Evolutionary conservation across 139 green algal genomes (phyloP).

Genomic region (Monoraphidium neglectum): DNA sequence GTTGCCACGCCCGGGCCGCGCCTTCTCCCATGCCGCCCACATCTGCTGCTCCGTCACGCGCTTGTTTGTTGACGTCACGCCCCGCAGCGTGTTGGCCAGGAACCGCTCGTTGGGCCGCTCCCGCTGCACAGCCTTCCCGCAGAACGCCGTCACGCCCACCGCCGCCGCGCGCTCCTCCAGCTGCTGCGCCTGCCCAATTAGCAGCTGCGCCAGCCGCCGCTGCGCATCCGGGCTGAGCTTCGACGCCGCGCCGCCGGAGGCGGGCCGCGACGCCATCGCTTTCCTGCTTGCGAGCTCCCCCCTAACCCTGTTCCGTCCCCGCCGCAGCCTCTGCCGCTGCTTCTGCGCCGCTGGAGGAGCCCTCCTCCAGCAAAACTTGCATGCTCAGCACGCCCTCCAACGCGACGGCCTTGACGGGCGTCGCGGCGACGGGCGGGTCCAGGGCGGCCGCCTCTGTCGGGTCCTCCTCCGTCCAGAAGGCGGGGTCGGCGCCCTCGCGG

Average conservation of each 20-base stretch:
- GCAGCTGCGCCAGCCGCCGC: conserved; percentile 10
- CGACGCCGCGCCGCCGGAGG: not conserved
- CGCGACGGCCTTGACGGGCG: not conserved
- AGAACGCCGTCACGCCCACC: conserved; percentile 61
- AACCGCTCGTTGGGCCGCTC: conserved; percentile 73
- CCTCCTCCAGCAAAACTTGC: conserved; percentile 42
- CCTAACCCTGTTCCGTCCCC: too few species aligned
- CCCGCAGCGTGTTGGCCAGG: conserved; percentile 62
- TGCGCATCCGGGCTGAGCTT: conserved; percentile 13
- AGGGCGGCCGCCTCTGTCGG: conserved; percentile 15
- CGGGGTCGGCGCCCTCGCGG: conserved; percentile 34
- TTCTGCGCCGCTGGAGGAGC: not conserved
- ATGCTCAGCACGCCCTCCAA: conserved; percentile 30
- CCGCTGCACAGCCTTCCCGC: conserved; percentile 41
- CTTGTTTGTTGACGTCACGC: conserved; percentile 55
- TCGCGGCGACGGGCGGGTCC: conserved; percentile 18
- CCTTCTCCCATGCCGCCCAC: conserved; percentile 53
- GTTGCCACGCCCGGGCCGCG: not conserved
- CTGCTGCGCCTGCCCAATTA: conserved; percentile 27
- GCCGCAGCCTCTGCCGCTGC: not conserved
- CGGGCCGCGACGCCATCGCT: not conserved
- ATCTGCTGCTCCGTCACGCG: conserved; percentile 56
- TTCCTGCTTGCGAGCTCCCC: too few species aligned
- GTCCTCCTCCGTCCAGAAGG: conserved; percentile 41
- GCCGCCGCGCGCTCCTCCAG: conserved; percentile 32